A percentile compares a stretch with the other conserved stretches of the same genome.
phyloP scores from a whole-genome alignment of 495 filamentous ascomycete species.

The Tuber magnatum region DNA sequence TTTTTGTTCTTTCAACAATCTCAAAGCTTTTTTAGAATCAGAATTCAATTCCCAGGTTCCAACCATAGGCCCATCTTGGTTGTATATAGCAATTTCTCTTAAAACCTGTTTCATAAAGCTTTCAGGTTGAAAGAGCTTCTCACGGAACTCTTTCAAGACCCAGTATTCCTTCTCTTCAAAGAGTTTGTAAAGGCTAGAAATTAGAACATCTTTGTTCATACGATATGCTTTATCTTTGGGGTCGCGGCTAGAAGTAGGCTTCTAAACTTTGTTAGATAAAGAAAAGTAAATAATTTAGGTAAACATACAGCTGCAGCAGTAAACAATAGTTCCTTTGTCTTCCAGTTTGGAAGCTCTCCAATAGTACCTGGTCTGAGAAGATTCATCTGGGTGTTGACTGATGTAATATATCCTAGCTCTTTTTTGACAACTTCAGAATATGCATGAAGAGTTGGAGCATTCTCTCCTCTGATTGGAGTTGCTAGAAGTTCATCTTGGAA shows the following conservation, averaged over 20 bases:
- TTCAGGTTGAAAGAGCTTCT: constrained; percentile 71
- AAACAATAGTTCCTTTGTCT: neutral
- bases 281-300: neutral
- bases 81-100: constrained; percentile 68
- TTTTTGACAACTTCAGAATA: neutral
- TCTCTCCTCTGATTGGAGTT: neutral
- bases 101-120: constrained; percentile 77
- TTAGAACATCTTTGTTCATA: constrained; percentile 74
- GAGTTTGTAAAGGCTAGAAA: constrained; percentile 70
- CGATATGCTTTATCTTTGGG: constrained; percentile 51
- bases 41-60: constrained; percentile 73
- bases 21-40: constrained; percentile 50
- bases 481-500: neutral
- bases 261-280: neutral
- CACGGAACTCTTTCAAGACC: constrained; percentile 71
- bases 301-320: neutral
- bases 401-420: neutral
- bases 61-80: constrained; percentile 69
- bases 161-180: constrained; percentile 82
- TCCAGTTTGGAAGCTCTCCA: neutral
- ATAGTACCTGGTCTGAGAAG: neutral
- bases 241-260: neutral
- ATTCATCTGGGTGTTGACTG: neutral
- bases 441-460: neutral
- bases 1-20: neutral